phyloP scores from a whole-genome alignment of 2,329 filamentous ascomycete species.

The Aspergillus sergii region DNA sequence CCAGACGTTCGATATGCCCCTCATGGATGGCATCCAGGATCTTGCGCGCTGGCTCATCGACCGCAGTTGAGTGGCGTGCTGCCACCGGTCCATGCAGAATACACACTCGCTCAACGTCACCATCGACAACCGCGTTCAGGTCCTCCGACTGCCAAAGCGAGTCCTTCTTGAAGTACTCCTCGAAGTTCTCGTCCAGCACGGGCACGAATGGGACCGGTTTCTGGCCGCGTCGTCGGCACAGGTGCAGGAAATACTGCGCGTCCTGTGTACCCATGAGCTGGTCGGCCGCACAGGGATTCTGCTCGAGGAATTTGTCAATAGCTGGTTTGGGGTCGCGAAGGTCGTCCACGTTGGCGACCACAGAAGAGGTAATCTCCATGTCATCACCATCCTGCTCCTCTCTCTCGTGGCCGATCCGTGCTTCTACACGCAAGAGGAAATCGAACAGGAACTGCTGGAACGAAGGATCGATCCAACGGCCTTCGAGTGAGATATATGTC shows the following conservation, averaged over 20 bases:
- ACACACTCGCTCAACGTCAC: constrained; percentile 94
- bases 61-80: constrained; percentile 81
- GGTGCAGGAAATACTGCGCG: constrained; percentile 91
- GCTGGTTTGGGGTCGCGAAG: constrained; percentile 78
- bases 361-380: constrained; percentile 55
- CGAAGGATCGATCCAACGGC: constrained; percentile 87
- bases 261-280: constrained; percentile 98
- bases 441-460: constrained; percentile 83
- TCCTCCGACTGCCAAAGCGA: constrained; percentile 99
- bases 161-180: constrained; percentile 99
- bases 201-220: constrained; percentile 98
- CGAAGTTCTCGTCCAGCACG: constrained; percentile 90
- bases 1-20: constrained; percentile 76
- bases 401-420: constrained; percentile 80
- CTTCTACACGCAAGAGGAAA: constrained; percentile 95
- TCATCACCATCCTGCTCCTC: constrained; percentile 5
- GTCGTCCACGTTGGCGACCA: constrained; percentile 88
- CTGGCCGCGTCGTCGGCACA: constrained; percentile 88
- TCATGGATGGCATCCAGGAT: constrained; percentile 91
- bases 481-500: constrained; percentile 88
- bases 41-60: constrained; percentile 92
- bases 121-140: constrained; percentile 88
- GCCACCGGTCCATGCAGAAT: constrained; percentile 97
- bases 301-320: constrained; percentile 75
- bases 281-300: constrained; percentile 81